A percentile compares a stretch with the other conserved stretches of the same genome.
These are phyloP conservation scores for Letharia lupina DNA, from an alignment of 495 filamentous ascomycete species.

Conservation along the genomic window DNA sequence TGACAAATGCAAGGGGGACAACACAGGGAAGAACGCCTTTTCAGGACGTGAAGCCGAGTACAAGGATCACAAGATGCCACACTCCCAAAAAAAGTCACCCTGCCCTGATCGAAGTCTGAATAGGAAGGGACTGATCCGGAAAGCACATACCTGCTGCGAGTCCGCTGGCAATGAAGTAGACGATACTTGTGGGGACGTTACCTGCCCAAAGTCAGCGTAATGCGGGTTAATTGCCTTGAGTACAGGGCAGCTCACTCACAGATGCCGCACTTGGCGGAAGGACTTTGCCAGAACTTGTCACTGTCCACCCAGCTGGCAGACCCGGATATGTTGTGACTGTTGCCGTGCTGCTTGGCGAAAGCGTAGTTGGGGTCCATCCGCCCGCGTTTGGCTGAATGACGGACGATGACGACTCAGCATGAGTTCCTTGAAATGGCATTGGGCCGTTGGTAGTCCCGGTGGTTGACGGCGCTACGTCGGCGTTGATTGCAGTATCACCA, in stretches of 20 bases:
- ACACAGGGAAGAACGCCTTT: too few relatives aligned
- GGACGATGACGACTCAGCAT: constrained; percentile 42
- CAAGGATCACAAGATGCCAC: neutral
- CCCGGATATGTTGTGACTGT: constrained; percentile 38
- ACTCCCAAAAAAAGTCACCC: neutral
- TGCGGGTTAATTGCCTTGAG: constrained; percentile 17
- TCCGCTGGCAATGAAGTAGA: constrained; percentile 41
- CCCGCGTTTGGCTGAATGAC: constrained; percentile 47
- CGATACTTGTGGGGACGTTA: constrained; percentile 34
- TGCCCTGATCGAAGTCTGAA: neutral
- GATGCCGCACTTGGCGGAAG: constrained; percentile 40
- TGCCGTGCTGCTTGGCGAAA: constrained; percentile 36
- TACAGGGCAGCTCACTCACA: constrained; percentile 41
- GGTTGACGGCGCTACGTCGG: constrained; percentile 35
- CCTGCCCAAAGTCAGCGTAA: constrained; percentile 36
- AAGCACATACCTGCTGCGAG: constrained; percentile 37
- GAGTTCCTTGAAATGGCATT: constrained; percentile 58
- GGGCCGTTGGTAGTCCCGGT: constrained; percentile 49
- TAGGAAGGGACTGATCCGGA: neutral
- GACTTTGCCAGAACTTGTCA: constrained; percentile 57
- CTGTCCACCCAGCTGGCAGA: constrained; percentile 65
- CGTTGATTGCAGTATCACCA: constrained; percentile 28
- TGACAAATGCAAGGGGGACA: neutral
- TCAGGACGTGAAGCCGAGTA: neutral
- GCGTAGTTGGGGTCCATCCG: constrained; percentile 49